Evolutionary conservation across 2,329 filamentous ascomycete species (phyloP).

Genomic region (Aspergillus spinulosporus): DNA sequence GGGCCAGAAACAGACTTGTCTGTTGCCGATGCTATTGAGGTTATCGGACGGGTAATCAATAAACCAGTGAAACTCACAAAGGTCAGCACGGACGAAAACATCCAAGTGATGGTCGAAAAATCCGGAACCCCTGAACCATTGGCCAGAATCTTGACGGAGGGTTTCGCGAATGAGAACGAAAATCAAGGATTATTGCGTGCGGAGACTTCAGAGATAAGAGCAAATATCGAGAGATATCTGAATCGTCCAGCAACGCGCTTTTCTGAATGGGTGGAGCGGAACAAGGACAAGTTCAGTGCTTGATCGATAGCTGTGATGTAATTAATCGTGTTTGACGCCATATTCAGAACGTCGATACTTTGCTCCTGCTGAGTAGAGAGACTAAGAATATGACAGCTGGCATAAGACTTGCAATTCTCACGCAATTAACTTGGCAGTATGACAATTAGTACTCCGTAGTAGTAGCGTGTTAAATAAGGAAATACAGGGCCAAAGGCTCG

Average conservation of each 20-base stretch:
- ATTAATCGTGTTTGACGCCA: not conserved
- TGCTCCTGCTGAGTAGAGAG: no score
- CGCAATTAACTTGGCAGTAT: no score
- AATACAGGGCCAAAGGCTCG: no score
- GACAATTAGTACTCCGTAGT: no score
- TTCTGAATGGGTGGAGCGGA: conserved; percentile 36
- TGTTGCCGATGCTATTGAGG: conserved; percentile 12
- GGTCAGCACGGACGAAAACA: conserved; percentile 14
- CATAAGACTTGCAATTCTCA: no score
- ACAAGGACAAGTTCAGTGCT: conserved; percentile 28
- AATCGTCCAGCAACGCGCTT: conserved; percentile 31
- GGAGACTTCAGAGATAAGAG: conserved; percentile 19
- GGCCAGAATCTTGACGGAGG: conserved; percentile 12
- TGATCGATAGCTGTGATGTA: not conserved
- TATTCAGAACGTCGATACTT: not conserved
- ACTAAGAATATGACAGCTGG: no score
- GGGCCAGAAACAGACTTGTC: conserved; percentile 8
- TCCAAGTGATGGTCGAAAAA: conserved; percentile 15
- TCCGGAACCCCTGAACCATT: conserved; percentile 20
- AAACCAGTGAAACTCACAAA: conserved; percentile 10
- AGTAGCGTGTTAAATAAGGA: no score
- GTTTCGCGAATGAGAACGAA: conserved; percentile 2
- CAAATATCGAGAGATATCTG: conserved; percentile 38
- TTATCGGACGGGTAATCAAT: conserved; percentile 13
- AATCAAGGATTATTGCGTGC: not conserved